Conservation (phyloP, 345 rosid genomes). For the Brassica carinata region DNA sequence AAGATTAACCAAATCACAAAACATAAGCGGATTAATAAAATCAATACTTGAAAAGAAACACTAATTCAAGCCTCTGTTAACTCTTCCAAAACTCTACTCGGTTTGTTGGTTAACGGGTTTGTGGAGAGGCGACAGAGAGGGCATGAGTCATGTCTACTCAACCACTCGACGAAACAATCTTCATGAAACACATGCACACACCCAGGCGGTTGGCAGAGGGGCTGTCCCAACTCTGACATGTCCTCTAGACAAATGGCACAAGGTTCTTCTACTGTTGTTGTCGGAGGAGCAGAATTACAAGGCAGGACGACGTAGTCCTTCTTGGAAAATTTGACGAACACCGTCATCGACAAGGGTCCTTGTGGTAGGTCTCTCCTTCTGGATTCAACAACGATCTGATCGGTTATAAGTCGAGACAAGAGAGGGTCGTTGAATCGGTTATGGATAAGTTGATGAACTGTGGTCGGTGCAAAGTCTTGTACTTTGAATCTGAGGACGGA, state of each 20-base stretch:
- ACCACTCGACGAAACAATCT: neutral
- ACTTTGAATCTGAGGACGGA: neutral
- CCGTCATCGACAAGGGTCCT: neutral
- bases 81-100: neutral
- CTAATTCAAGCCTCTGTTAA: neutral
- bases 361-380: neutral
- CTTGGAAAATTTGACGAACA: neutral
- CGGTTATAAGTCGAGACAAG: slow-evolving; percentile 3
- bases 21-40: neutral
- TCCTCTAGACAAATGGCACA: slow-evolving; percentile 6
- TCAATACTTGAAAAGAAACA: neutral
- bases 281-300: neutral
- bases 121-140: neutral
- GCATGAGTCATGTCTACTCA: neutral
- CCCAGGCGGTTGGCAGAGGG: neutral
- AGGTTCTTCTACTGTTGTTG: neutral
- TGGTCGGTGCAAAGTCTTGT: neutral
- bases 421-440: neutral
- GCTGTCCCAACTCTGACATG: neutral
- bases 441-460: neutral
- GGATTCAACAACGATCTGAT: neutral
- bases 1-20: neutral
- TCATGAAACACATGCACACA: neutral
- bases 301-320: neutral
- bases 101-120: neutral